phyloP scores from a whole-genome alignment of 2,329 filamentous ascomycete species.

The Ophiocordyceps polyrhachis-furcata region DNA sequence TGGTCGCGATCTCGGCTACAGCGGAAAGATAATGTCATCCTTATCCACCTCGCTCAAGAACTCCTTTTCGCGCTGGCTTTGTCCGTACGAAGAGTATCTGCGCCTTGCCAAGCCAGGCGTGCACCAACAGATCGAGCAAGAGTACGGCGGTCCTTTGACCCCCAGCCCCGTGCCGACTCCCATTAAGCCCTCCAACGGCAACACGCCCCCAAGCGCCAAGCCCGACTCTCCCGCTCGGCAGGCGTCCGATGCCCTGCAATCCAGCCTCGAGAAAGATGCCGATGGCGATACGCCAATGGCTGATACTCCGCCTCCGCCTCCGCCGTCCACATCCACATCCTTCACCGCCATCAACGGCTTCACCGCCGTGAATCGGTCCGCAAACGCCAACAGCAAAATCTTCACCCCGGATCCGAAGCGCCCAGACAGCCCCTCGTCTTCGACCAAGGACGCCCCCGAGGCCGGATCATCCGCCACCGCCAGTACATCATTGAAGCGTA shows the following conservation, averaged over 20 bases:
- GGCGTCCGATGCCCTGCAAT: constrained; percentile 33
- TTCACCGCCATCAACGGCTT: constrained; percentile 47
- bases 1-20: constrained; percentile 87
- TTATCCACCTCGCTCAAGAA: constrained; percentile 95
- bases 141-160: constrained; percentile 82
- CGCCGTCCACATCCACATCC: constrained; percentile 34
- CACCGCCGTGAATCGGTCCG: constrained; percentile 49
- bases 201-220: constrained; percentile 38
- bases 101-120: constrained; percentile 81
- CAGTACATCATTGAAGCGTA: constrained; percentile 55
- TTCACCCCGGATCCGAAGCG: constrained; percentile 42
- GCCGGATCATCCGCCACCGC: constrained; percentile 35
- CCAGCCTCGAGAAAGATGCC: constrained; percentile 24
- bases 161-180: constrained; percentile 53
- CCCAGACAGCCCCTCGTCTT: constrained; percentile 41
- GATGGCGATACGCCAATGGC: constrained; percentile 29
- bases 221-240: constrained; percentile 49
- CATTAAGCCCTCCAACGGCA: constrained; percentile 43
- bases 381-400: constrained; percentile 29
- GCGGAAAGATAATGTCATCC: constrained; percentile 98
- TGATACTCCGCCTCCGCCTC: constrained; percentile 22
- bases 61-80: constrained; percentile 91
- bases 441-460: constrained; percentile 47
- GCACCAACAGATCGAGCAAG: constrained; percentile 85
- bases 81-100: constrained; percentile 91